Evolutionary conservation across 1,284 basidiomycete species (phyloP), one percentile per base, ranked within the genome.

Genomic region (Termitomyces sp.): DNA sequence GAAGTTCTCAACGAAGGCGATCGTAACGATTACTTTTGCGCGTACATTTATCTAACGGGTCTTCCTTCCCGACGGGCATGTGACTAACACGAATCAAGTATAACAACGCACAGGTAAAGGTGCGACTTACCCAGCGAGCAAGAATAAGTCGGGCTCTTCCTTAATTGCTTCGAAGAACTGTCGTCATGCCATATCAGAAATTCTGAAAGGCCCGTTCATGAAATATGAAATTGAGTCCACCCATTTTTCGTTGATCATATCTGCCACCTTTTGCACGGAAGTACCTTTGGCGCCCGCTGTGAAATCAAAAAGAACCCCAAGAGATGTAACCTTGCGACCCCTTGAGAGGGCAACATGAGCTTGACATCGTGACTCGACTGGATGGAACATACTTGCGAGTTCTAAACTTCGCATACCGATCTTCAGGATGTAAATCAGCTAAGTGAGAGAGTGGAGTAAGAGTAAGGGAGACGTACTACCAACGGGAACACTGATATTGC

Each of bases 231-330:
- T 62, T 73, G 38, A 39, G 38, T 19, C 28, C 56, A 84, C 86
- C 86, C 86, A 89, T 24, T 68, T 44, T 66, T 93, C 90, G 59
- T 86, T 82, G 34, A 89, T 85, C 85, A 94, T 87, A 52, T 84
- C 75, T 8, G 71, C 77, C 5, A 90, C 86, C 49, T 72, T 74
- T 65, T 92, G 90, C 19, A 93, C 86, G 1, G 86, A 88, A 1
- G 85, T 88, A 59, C 87, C 87, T 50, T 71, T 71, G 48, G 76
- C 78, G 58, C 85, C 84, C 6, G 80, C 82, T 0, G 78, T 81
- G 64, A 90, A 90, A 65, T 92, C 78, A 58, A 74, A 94, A 4
- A 94, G 68, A n/a, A 93, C 86, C 21, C 92, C 91, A 31, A 94
- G 76, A 1, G 91, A 81, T 0, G 90, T 94, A 39, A 94, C 84